Base-by-base conservation (phyloP, 371 early-diverging fungal species). In the Circinella minor region DNA sequence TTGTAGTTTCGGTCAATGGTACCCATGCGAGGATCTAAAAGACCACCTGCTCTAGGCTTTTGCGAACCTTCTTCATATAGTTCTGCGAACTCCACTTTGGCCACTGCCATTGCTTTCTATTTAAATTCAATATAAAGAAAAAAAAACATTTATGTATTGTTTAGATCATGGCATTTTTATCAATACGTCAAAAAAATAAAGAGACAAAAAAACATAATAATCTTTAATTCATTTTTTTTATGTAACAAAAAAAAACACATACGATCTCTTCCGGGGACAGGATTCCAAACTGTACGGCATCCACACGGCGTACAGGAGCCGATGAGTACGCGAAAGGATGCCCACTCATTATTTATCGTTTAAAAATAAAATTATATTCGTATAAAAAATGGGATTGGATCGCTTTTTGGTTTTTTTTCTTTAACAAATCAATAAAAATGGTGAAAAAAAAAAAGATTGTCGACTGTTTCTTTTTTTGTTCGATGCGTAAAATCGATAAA, bases 11-110 rank as follows among this genome's bases (percentile, higher is more conserved):
- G 93, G 78, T 99, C 99, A 65, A 99, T 97, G 13, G 99, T 98
- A 39, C 99, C 99, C 94, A 99, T 93, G 49, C 98, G 92, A 61
- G 98, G 93, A 82, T 99, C 99, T n/a, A 97, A 84, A 43, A 99
- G 86, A 66, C 99, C 99, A 47, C 78, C 90, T 17, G 79, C 73
- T 85, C 86, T 97, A 86, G 87, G 99, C 65, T 87, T 84, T 69
- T 91, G 95, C 27, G 91, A 90, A 67, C 95, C 95, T 80, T 95
- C 95, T 74, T 99, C 99, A 71, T 94, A 92, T 57, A 95, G 88
- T 78, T 99, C 99, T n/a, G 98, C 96, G 75, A 88, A 90, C 80
- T 97, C 95, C 69, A 99, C 91, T 81, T 96, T 90, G 46, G 93
- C 96, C 49, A 99, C 99, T 49, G 99, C 96, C 94, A 98, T 95